Base-by-base conservation (phyloP, 78 protist genomes). In the Dictyostelium purpureum region DNA sequence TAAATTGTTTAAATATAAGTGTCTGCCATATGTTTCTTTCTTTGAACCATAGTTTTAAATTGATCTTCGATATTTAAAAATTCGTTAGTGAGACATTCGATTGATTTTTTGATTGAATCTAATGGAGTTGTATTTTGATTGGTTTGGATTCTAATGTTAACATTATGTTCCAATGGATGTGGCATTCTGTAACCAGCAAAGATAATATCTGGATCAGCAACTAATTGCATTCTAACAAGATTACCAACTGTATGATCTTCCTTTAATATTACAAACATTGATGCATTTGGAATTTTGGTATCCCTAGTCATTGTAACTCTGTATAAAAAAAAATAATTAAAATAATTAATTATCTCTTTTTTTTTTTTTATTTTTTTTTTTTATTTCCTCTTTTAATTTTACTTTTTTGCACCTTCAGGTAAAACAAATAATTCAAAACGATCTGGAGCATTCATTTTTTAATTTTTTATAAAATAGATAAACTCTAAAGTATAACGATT, bases 191-290 rank as follows among this genome's bases (percentile, higher is more conserved):
- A 96, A 6, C 97, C 97, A 40, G 95, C 94, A 74, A 96, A 96
- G 10, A 75, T 26, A 0, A 96, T 77, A 56, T 79, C 79, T 45
- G 43, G 71, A 37, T 96, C 96, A 14, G 70, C 74, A 24, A 94
- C 94, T n/a, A 95, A 80, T 61, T 96, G 94, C 97, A 96, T 96
- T 77, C 96, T 92, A 26, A 96, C 42, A 0, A 96, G 18, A 79
- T 96, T 96, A 24, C 97, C 97, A 77, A 96, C 54, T 6, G 97
- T 96, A 74, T 96, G 97, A 61, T 96, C 97, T 40, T 96, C 97
- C n/a, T 77, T 81, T 71, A 88, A 75, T 19, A 96, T 77, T 24
- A 80, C 79, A 47, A 96, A 65, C 18, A 51, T 16, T 43, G 57
- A 82, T 0, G 96, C 94, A 43, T 96, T 87, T 24, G 93, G 85